phyloP scores from a whole-genome alignment of 164 flowering plant species.

The Berberis vulgaris region DNA sequence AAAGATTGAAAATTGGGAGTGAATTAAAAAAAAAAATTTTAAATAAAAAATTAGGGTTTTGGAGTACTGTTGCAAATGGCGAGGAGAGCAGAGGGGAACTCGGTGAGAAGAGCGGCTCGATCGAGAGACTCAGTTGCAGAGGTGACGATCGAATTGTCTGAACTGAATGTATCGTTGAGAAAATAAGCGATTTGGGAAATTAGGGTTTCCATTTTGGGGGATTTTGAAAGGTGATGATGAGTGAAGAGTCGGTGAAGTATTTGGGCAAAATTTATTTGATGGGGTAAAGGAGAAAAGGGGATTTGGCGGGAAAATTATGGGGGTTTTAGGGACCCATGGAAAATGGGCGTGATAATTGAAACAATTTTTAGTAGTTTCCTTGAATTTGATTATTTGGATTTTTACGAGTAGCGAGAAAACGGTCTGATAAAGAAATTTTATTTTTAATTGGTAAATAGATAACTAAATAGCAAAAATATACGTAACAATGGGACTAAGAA shows the following conservation, averaged over 20 bases:
- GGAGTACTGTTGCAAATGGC: constrained; percentile 40
- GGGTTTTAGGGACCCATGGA: no score
- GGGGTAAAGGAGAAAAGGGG: no score
- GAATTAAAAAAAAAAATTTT: neutral
- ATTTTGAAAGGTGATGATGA: neutral
- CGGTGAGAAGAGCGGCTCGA: constrained; percentile 42
- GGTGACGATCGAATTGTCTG: constrained; percentile 16
- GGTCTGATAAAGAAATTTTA: no score
- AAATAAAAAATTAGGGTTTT: neutral
- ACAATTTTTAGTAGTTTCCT: no score
- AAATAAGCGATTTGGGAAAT: constrained; percentile 26
- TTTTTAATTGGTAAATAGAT: no score
- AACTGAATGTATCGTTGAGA: constrained; percentile 42
- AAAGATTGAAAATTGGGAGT: neutral
- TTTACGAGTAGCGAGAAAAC: no score
- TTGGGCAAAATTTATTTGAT: no score
- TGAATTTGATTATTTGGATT: no score
- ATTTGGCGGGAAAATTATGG: neutral
- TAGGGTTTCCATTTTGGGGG: constrained; percentile 27
- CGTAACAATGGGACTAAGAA: no score
- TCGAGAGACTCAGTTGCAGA: constrained; percentile 17
- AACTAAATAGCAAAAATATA: no score
- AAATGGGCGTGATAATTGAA: no score
- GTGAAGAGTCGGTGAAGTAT: neutral
- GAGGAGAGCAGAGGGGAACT: constrained; percentile 54